Conservation (phyloP, 331 rosid genomes). For the Erythrophleum ivorense region DNA sequence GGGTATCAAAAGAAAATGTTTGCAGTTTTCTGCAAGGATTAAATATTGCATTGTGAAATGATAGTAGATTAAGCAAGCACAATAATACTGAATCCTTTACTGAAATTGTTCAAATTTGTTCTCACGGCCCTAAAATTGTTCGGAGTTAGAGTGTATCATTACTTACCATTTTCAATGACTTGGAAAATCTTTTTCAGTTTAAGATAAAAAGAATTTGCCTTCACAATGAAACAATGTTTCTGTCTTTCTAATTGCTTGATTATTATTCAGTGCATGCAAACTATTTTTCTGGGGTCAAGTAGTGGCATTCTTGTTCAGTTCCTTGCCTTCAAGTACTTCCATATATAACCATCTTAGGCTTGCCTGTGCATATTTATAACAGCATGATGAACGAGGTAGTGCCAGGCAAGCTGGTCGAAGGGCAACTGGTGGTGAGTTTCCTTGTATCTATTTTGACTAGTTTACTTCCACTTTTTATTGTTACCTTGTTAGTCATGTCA, state of each 20-base stretch:
- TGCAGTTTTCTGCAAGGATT: background rate
- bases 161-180: slow-evolving; percentile 31
- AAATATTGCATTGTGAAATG: background rate
- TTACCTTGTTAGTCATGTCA: background rate
- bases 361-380: slow-evolving; percentile 73
- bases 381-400: slow-evolving; percentile 69
- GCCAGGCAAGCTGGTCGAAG: slow-evolving; percentile 61
- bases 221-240: background rate
- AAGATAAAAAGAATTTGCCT: slow-evolving; percentile 34
- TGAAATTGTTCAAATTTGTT: background rate
- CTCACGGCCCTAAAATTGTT: background rate
- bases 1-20: background rate
- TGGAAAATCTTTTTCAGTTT: slow-evolving; percentile 18
- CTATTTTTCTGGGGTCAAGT: slow-evolving; percentile 59
- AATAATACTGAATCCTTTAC: too few species aligned
- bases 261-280: slow-evolving; percentile 51
- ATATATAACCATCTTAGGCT: slow-evolving; percentile 66
- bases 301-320: slow-evolving; percentile 59
- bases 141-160: slow-evolving; percentile 24
- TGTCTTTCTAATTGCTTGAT: slow-evolving; percentile 34
- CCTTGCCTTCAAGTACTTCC: slow-evolving; percentile 55
- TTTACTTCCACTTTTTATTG: background rate
- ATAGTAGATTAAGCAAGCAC: background rate
- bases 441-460: background rate
- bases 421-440: slow-evolving; percentile 64